Evolutionary conservation across 108 stramenopile species (phyloP).

Genomic region (Nitzschia sp.): DNA sequence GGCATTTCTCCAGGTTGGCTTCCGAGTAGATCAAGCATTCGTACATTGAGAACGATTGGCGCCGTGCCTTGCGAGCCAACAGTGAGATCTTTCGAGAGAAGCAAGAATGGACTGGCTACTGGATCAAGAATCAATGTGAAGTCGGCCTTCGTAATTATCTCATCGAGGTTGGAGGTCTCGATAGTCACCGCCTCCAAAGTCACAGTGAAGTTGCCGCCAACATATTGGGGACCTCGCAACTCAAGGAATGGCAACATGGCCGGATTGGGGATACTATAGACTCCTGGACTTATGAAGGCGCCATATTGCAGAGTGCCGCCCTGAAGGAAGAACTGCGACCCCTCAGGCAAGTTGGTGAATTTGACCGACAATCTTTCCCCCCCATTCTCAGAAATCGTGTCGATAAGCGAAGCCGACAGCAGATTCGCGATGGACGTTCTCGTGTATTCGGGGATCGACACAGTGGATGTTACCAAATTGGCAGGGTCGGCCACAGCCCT

Average conservation of each 20-base stretch:
- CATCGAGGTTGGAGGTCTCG: neutral
- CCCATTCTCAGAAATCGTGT: conserved; percentile 12
- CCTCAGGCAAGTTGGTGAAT: neutral
- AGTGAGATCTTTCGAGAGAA: conserved; percentile 13
- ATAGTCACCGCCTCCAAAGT: neutral
- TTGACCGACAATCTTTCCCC: conserved; percentile 5
- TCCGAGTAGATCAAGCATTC: neutral
- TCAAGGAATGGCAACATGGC: neutral
- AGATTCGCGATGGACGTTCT: neutral
- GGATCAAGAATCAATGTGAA: conserved; percentile 7
- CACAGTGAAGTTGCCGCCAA: conserved; percentile 10
- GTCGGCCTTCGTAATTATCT: neutral
- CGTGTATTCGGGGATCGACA: conserved; percentile 1
- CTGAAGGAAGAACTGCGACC: conserved; percentile 2
- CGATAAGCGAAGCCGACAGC: neutral
- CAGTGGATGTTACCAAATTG: neutral
- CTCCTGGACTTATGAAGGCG: neutral
- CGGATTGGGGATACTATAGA: conserved; percentile 5
- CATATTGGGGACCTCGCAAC: conserved; percentile 3
- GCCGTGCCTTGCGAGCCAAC: neutral
- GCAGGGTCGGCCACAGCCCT: conserved; percentile 10
- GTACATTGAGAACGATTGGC: neutral
- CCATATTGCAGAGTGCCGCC: neutral
- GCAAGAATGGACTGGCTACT: conserved; percentile 9
- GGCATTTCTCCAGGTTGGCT: neutral